Evolutionary conservation across 345 rosid genomes (phyloP), one percentile per base, ranked within the genome.

Genomic region (Chamaenerion angustifolium): DNA sequence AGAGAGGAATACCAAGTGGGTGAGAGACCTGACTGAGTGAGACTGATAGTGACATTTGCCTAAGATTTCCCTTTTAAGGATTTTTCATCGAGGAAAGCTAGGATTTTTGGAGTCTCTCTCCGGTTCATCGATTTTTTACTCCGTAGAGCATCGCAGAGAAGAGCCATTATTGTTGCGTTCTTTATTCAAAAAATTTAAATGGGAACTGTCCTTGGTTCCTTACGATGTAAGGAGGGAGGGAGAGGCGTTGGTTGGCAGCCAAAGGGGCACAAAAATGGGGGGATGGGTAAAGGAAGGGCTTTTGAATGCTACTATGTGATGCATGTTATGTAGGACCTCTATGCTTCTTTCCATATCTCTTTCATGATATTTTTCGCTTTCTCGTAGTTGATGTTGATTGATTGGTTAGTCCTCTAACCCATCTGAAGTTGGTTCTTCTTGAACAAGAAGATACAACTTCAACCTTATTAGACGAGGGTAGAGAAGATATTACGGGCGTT

Each of bases 301-400:
- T 46, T 49, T 6, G 40, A 50, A 50, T 4, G 54, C 4, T 16
- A 25, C 10, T 40, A 27, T 4, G 54, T 25, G 19, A 19, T 16
- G 49, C 54, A 50, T 50, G 54, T 50, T 50, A 50, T 50, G 54
- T 50, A 50, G 54, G 54, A 12, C 54, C 54, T 35, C 13, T 21
- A 2, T 50, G 54, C 25, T 9, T 42, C 54, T 50, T 35, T 9
- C 37, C 37, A 31, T 31, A 31, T 31, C 37, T 31, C 37, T 7
- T 31, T 31, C 8, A 4, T 31, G 6, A 31, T 31, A 31, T 31
- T 31, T 21, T 31, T 31, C 37, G 37, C 8, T 31, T 31, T 31
- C 5, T 7, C 37, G 1, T 31, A 31, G 8, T 31, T n/a, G n/a
- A 21, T 21, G 25, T 2, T 2, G 37, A 31, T 31, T 31, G 37